Evolutionary conservation across 1,284 basidiomycete species (phyloP).

Genomic region (Sanguinoderma infundibulare): DNA sequence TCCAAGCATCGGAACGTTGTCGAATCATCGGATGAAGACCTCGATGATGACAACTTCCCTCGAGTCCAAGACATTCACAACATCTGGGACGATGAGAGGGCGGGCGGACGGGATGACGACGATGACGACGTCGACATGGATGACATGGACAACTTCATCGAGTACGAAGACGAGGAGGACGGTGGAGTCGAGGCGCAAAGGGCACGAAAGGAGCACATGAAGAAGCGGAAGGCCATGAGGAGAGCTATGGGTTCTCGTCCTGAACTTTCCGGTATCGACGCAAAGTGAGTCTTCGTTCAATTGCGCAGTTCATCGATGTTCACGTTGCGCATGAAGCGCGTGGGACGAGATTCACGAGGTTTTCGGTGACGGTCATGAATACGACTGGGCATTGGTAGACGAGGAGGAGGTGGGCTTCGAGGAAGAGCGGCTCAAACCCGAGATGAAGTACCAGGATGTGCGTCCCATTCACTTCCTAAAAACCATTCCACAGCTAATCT

Average conservation of each 20-base stretch:
- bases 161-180: conserved; percentile 87
- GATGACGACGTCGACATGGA: conserved; percentile 72
- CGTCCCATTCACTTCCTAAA: conserved; percentile 33
- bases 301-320: conserved; percentile 21
- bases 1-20: conserved; percentile 61
- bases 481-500: conserved; percentile 8
- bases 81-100: conserved; percentile 85
- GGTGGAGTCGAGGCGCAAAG: conserved; percentile 73
- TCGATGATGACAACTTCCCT: conserved; percentile 61
- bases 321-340: conserved; percentile 58
- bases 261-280: conserved; percentile 86
- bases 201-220: conserved; percentile 73
- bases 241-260: conserved; percentile 69
- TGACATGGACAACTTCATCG: conserved; percentile 89
- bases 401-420: conserved; percentile 72
- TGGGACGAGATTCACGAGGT: conserved; percentile 98
- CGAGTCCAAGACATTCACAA: conserved; percentile 73
- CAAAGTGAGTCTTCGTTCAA: conserved; percentile 61
- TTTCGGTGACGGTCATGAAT: conserved; percentile 97
- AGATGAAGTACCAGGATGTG: conserved; percentile 91
- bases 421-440: conserved; percentile 65
- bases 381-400: conserved; percentile 89
- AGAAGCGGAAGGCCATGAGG: conserved; percentile 68
- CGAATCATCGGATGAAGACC: conserved; percentile 75
- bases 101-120: conserved; percentile 58